Evolutionary conservation across 768 basidiomycete species (phyloP).

Genomic region (Collybia mongolica): DNA sequence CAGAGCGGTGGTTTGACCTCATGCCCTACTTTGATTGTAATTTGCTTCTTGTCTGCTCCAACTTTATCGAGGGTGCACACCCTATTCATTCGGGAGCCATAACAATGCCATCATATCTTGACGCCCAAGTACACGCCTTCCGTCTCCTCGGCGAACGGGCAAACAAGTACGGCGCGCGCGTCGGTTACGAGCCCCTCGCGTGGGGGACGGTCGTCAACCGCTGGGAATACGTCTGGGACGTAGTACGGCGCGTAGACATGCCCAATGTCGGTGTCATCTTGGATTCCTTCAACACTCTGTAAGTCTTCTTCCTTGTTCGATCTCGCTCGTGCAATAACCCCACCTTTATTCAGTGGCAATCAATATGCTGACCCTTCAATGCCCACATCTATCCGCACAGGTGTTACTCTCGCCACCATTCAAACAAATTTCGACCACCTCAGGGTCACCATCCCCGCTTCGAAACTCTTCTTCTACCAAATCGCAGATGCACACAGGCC

Average conservation of each 20-base stretch:
- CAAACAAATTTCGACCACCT: conserved; percentile 24
- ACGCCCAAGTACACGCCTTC: conserved; percentile 22
- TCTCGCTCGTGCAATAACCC: too few species aligned
- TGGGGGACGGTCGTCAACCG: conserved; percentile 31
- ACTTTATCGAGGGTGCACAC: conserved; percentile 19
- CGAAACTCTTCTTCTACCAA: conserved; percentile 40
- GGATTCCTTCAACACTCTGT: conserved; percentile 35
- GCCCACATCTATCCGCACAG: conserved; percentile 17
- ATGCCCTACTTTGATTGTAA: conserved; percentile 25
- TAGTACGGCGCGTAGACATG: conserved; percentile 27
- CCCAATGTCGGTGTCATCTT: conserved; percentile 36
- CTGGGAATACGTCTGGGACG: conserved; percentile 37
- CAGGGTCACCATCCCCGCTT: conserved; percentile 24
- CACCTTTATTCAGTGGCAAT: conserved; percentile 19
- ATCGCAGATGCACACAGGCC: conserved; percentile 33
- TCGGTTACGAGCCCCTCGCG: conserved; percentile 32
- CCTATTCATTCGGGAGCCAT: conserved; percentile 16
- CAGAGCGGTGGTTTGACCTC: conserved; percentile 28
- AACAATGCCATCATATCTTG: conserved; percentile 23
- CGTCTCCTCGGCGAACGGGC: conserved; percentile 29
- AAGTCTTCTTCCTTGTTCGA: conserved; percentile 1
- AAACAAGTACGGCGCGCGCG: conserved; percentile 21
- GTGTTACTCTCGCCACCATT: conserved; percentile 13
- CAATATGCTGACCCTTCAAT: conserved; percentile 37
- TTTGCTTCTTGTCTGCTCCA: conserved; percentile 35